Conservation (phyloP, 2,329 filamentous ascomycete genomes). For the Thelonectria discophora region DNA sequence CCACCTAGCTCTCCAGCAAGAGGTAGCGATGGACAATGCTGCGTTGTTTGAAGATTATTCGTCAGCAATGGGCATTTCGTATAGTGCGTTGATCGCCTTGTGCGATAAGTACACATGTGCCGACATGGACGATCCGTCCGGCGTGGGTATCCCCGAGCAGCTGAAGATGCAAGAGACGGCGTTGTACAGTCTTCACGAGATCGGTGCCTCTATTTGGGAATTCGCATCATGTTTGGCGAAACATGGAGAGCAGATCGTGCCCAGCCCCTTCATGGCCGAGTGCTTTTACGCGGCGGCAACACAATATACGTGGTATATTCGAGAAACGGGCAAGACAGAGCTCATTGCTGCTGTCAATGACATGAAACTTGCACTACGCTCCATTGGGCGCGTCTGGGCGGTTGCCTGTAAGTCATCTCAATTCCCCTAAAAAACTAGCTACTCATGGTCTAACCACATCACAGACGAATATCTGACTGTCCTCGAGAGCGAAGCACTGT, state of each 20-base stretch:
- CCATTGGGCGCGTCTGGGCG: neutral
- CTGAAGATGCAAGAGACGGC: slow-evolving; percentile 15
- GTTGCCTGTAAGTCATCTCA: neutral
- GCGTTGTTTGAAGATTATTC: slow-evolving; percentile 1
- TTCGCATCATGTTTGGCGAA: slow-evolving; percentile 6
- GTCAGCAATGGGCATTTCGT: slow-evolving; percentile 10
- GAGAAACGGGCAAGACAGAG: slow-evolving; percentile 10
- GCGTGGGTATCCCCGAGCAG: slow-evolving; percentile 20
- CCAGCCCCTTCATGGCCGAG: slow-evolving; percentile 13
- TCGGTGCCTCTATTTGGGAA: slow-evolving; percentile 4
- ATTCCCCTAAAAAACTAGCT: too few relatives aligned
- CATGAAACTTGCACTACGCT: neutral
- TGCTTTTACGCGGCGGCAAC: slow-evolving; percentile 13
- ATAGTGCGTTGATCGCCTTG: slow-evolving; percentile 15
- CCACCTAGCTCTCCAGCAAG: slow-evolving; percentile 7
- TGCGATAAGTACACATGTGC: slow-evolving; percentile 20
- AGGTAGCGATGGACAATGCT: neutral
- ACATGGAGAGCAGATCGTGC: neutral
- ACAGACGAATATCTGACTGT: slow-evolving; percentile 6
- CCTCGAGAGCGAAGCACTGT: neutral
- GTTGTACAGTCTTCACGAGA: slow-evolving; percentile 8
- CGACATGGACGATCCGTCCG: slow-evolving; percentile 15
- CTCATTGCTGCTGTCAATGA: neutral
- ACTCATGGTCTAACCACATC: neutral
- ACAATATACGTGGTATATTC: slow-evolving; percentile 14